Percentiles rank a stretch among this genome's conserved stretches.
These are phyloP conservation scores for Aspergillus fijiensis DNA, from an alignment of 2,329 filamentous ascomycete species.

Conservation along the genomic window DNA sequence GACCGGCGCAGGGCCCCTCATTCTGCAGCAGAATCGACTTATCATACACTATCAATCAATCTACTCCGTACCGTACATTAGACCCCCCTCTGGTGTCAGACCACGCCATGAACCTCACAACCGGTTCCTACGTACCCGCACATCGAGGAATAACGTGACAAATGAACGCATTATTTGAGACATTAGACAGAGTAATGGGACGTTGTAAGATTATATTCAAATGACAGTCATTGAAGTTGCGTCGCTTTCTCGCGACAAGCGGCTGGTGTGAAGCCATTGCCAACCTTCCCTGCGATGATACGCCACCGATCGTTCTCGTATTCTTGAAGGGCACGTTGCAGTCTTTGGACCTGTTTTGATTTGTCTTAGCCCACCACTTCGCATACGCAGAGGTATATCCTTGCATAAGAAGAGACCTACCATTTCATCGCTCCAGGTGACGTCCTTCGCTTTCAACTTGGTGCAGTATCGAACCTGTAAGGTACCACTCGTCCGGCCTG, in stretches of 20 bases:
- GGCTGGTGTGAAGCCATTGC: constrained; percentile 80
- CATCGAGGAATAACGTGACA: constrained; percentile 12
- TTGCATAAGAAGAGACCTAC: constrained; percentile 49
- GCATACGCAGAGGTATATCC: neutral
- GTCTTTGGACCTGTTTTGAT: constrained; percentile 37
- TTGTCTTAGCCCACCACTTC: constrained; percentile 9
- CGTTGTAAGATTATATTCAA: constrained; percentile 4
- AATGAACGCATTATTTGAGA: neutral
- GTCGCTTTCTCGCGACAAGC: constrained; percentile 80
- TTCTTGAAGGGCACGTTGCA: constrained; percentile 41
- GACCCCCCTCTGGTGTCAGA: constrained; percentile 14
- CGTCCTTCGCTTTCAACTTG: constrained; percentile 90
- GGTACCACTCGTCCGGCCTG: constrained; percentile 83
- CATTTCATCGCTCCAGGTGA: constrained; percentile 89
- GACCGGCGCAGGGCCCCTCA: constrained; percentile 3
- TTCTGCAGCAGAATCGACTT: constrained; percentile 10
- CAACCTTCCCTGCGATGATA: constrained; percentile 86
- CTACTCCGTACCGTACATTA: constrained; percentile 11
- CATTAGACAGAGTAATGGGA: neutral
- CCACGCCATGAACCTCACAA: constrained; percentile 11
- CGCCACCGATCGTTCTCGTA: constrained; percentile 76
- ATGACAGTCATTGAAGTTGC: constrained; percentile 27
- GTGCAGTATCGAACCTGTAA: constrained; percentile 93
- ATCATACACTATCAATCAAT: constrained; percentile 15
- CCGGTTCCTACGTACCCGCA: constrained; percentile 10